Base-by-base conservation (phyloP, 106 monocot species). In the Acorus gramineus region DNA sequence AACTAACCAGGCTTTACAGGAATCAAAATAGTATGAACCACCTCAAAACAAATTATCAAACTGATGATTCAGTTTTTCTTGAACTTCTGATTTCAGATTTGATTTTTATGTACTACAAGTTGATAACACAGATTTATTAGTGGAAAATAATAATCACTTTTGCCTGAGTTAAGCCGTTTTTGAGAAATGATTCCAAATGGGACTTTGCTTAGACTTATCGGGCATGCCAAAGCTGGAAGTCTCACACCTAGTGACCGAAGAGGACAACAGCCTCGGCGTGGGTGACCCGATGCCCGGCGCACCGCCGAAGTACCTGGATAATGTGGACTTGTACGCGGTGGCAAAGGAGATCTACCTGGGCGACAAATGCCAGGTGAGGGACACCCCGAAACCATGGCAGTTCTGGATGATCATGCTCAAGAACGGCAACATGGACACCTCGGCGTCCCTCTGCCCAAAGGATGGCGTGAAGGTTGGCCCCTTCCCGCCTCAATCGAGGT, bases 391-490 rank as follows among this genome's bases (percentile, higher is more conserved):
- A 10, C 80, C 89, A 44, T 93, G 93, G 93, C 82, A 93, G 44
- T 93, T 80, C 65, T 93, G 93, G 93, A 93, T 93, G 93, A 14
- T 93, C 53, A 93, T 93, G 93, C 72, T 93, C 51, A 93, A 93
- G 74, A 93, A 85, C 44, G 93, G 93, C 42, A 89, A 93, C 69
- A 56, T 93, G 47, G 93, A 93, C 74, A 89, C 89, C 28, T 67
- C 65, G 2, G 68, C 89, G 2, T 68, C 68, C 10, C 61, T 88
- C 42, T 93, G 93, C 69, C 93, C 93, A 0, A 54, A 73, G 14
- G 70, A 93, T 43, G 93, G 93, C 61, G 44, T 59, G 43, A 78
- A 67, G 63, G 69, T 76, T 9, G 83, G 76, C 2, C 88, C 88
- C 3, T 93, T 93, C 66, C 78, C 76, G 2, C 80, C 66, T 5